Conservation (phyloP, 1,139 yeast species). For the Zygosaccharomyces sapae region DNA sequence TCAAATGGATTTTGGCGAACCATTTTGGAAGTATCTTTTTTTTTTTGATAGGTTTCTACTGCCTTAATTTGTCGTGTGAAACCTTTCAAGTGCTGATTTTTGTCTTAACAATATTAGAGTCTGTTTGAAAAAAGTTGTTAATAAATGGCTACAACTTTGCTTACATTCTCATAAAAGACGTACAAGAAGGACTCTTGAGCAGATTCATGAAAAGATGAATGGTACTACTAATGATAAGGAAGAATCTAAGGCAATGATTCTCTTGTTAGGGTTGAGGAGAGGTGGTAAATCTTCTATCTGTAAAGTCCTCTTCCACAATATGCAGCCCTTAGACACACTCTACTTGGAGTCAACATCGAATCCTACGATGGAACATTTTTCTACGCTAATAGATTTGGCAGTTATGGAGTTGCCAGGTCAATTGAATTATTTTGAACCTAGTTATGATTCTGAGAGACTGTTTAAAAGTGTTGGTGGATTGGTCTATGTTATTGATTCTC, state of each 20-base stretch:
- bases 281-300: conserved; percentile 88
- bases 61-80: neutral
- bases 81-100: neutral
- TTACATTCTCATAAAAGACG: neutral
- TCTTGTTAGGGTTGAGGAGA: conserved; percentile 79
- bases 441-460: conserved; percentile 69
- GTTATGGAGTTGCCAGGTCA: conserved; percentile 98
- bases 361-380: conserved; percentile 75
- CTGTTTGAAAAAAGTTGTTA: neutral
- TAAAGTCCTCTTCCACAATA: conserved; percentile 90
- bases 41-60: neutral
- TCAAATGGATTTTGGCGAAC: conserved; percentile 50
- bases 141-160: neutral
- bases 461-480: conserved; percentile 88
- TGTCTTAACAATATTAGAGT: conserved; percentile 4
- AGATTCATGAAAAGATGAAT: conserved; percentile 1
- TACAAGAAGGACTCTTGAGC: neutral
- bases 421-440: conserved; percentile 80
- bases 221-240: conserved; percentile 19
- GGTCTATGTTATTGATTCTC: conserved; percentile 90
- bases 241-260: conserved; percentile 63
- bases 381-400: conserved; percentile 77
- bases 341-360: conserved; percentile 86
- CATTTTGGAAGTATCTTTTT: conserved; percentile 12
- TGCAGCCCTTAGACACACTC: conserved; percentile 92